Conservation (phyloP, 2,329 filamentous ascomycete genomes). For the Tricladium varicosporioides region DNA sequence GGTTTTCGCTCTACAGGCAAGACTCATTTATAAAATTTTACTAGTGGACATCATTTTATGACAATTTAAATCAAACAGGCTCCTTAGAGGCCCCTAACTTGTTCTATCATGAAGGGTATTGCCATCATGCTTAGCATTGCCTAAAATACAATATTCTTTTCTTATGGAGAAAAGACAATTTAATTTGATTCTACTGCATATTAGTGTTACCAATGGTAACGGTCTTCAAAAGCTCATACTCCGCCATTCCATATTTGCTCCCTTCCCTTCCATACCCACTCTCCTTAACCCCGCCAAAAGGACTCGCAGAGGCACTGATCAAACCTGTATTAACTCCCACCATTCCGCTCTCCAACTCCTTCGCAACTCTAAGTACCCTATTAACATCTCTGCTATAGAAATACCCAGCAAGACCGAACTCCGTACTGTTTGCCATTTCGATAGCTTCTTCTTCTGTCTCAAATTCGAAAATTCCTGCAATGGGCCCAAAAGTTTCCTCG, state of each 20-base stretch:
- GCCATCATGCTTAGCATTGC: too few relatives aligned
- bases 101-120: too few relatives aligned
- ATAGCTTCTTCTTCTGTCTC: slow-evolving; percentile 62
- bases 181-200: too few relatives aligned
- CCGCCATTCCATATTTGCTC: background rate
- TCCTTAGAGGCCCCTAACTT: too few relatives aligned
- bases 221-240: background rate
- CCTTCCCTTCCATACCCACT: background rate
- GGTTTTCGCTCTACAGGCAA: too few relatives aligned
- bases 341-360: slow-evolving; percentile 66
- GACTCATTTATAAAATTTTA: too few relatives aligned
- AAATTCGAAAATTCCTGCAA: slow-evolving; percentile 61
- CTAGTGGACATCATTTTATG: too few relatives aligned
- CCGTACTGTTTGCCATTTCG: slow-evolving; percentile 52
- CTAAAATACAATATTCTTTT: too few relatives aligned
- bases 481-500: slow-evolving; percentile 63
- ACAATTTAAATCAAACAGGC: too few relatives aligned
- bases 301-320: background rate
- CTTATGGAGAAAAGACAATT: too few relatives aligned
- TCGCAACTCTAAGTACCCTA: slow-evolving; percentile 59
- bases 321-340: slow-evolving; percentile 57
- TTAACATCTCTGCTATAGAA: slow-evolving; percentile 65
- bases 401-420: slow-evolving; percentile 61
- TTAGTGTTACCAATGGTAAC: background rate
- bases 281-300: background rate